These are phyloP conservation scores for Thalassiosira livingstoniorum DNA, from an alignment of 352 stramenopile genomes.

Conservation along the genomic window DNA sequence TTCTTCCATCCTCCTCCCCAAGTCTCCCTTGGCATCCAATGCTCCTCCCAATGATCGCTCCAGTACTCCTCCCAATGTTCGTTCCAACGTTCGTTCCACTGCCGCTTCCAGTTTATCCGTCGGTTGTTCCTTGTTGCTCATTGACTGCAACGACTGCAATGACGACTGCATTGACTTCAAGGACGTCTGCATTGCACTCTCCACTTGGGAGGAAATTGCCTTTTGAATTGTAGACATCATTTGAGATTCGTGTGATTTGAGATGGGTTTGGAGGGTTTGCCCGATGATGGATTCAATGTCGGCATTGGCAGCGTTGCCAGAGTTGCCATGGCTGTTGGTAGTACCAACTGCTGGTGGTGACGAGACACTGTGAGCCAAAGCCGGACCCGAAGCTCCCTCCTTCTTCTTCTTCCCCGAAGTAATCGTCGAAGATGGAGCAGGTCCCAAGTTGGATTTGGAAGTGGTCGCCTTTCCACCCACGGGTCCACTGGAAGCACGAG, in stretches of 20 bases:
- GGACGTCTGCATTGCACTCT: constrained; percentile 12
- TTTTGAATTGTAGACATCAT: constrained; percentile 33
- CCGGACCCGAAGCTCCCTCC: background rate
- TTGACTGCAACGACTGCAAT: too few relatives aligned
- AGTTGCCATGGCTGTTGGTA: background rate
- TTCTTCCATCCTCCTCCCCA: constrained; percentile 39
- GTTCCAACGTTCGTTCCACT: constrained; percentile 31
- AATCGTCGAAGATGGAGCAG: background rate
- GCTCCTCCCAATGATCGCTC: constrained; percentile 30
- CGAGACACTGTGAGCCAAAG: constrained; percentile 1
- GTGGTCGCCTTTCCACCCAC: background rate
- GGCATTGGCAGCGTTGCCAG: constrained; percentile 19
- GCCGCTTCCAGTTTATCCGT: too few relatives aligned
- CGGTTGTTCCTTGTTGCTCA: too few relatives aligned
- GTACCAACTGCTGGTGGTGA: background rate
- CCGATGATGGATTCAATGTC: constrained; percentile 29
- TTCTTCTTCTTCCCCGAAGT: constrained; percentile 31
- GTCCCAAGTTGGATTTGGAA: background rate
- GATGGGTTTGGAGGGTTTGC: constrained; percentile 16
- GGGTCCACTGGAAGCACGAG: constrained; percentile 1
- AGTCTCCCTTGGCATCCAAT: constrained; percentile 28
- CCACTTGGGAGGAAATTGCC: constrained; percentile 42
- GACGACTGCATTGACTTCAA: constrained; percentile 34
- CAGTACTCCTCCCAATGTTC: constrained; percentile 22
- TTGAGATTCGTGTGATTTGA: constrained; percentile 44